phyloP scores from a whole-genome alignment of 2,329 filamentous ascomycete genomes.

The Fusarium duplospermum region DNA sequence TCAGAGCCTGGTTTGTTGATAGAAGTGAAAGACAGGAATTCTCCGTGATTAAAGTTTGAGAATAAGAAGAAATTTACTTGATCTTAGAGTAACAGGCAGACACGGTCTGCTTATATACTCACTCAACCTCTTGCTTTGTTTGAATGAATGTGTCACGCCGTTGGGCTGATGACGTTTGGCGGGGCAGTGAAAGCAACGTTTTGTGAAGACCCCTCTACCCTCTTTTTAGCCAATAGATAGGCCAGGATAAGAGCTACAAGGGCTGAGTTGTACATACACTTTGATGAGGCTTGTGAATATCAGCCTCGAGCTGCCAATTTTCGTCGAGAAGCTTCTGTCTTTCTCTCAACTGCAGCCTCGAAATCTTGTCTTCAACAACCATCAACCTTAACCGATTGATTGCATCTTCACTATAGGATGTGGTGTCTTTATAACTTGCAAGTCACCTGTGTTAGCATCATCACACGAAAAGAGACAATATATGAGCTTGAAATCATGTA shows the following conservation, averaged over 20 bases:
- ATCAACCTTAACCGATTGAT: not conserved
- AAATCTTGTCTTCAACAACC: not conserved
- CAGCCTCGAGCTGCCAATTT: not conserved
- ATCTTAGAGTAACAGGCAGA: not conserved
- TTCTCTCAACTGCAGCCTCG: not conserved
- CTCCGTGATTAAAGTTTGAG: not conserved
- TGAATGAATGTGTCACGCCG: constrained; percentile 41
- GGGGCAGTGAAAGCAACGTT: constrained; percentile 25
- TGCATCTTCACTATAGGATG: not conserved
- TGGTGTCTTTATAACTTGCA: not conserved
- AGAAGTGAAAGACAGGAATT: not conserved
- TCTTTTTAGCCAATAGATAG: not conserved
- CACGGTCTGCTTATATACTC: not conserved
- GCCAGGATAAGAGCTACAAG: not conserved
- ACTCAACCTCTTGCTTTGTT: not conserved
- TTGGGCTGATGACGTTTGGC: constrained; percentile 38
- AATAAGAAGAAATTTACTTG: not conserved
- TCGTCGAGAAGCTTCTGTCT: not conserved
- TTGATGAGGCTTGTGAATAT: not conserved
- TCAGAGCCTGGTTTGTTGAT: not conserved
- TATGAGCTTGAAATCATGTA: constrained; percentile 31
- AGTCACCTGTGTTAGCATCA: not conserved
- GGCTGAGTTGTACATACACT: not conserved
- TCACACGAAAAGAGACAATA: not conserved
- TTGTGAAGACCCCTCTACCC: not conserved